Conservation (phyloP, 2,329 filamentous ascomycete genomes). For the Penicillium sp. region DNA sequence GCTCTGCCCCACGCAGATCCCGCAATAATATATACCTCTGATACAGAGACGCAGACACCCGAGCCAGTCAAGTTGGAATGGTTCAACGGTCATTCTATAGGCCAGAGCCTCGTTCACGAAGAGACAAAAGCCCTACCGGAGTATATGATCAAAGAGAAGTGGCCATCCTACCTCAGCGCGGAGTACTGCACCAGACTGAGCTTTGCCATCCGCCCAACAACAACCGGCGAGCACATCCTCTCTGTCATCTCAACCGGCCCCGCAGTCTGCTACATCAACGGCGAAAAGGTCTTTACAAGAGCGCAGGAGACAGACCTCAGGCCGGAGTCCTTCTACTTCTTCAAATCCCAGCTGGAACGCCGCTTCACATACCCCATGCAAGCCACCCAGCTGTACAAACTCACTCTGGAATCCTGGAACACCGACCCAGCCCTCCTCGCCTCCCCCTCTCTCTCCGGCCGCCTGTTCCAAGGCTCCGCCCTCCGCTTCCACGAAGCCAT, state of each 20-base stretch:
- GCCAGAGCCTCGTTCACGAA: background rate
- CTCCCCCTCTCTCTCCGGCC: background rate
- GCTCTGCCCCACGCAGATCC: conserved; percentile 3
- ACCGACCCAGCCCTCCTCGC: conserved; percentile 2
- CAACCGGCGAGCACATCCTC: conserved; percentile 5
- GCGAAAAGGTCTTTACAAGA: conserved; percentile 6
- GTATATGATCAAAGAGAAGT: conserved; percentile 15
- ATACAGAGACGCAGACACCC: background rate
- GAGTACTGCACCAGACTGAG: conserved; percentile 11
- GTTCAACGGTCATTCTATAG: conserved; percentile 11
- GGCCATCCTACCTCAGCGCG: conserved; percentile 1
- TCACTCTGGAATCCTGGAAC: conserved; percentile 8
- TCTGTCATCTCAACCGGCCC: conserved; percentile 15
- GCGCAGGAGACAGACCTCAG: conserved; percentile 7
- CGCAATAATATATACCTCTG: background rate
- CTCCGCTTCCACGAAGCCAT: conserved; percentile 10
- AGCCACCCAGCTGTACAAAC: background rate
- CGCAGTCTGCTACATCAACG: conserved; percentile 7
- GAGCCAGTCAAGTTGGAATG: conserved; percentile 4
- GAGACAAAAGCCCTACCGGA: conserved; percentile 7
- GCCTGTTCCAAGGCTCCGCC: conserved; percentile 10
- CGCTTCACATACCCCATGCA: conserved; percentile 11
- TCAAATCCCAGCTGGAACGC: conserved; percentile 5
- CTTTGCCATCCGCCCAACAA: background rate
- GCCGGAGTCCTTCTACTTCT: conserved; percentile 13